phyloP scores from a whole-genome alignment of 2,329 filamentous ascomycete genomes.

The Cryphonectria nitschkei region DNA sequence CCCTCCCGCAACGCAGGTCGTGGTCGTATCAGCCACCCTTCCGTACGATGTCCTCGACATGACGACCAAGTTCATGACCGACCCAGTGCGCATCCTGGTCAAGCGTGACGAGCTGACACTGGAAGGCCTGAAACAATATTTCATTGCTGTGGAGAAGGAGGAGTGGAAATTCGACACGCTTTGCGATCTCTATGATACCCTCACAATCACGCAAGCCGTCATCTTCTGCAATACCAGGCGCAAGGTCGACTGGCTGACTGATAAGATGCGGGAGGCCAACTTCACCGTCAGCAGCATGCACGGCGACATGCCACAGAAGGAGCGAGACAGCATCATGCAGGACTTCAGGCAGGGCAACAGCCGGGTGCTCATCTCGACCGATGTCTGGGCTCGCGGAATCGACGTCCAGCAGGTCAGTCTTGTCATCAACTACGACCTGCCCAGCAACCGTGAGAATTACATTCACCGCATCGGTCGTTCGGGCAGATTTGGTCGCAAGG shows the following conservation, averaged over 20 bases:
- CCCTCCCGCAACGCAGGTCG: conserved; percentile 96
- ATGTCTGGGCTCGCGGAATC: conserved; percentile 98
- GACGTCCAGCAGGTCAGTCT: conserved; percentile 99
- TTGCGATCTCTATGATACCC: conserved; percentile 97
- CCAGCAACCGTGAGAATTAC: conserved; percentile 99
- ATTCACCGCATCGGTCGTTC: conserved; percentile 99
- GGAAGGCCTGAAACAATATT: conserved; percentile 99
- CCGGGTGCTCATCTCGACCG: conserved; percentile 97
- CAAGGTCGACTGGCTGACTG: conserved; percentile 99
- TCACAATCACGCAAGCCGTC: conserved; percentile 99
- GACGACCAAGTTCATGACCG: conserved; percentile 99
- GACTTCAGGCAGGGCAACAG: conserved; percentile 99
- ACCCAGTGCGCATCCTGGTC: conserved; percentile 97
- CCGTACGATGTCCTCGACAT: conserved; percentile 99
- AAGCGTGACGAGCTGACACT: conserved; percentile 99
- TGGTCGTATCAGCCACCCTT: conserved; percentile 97
- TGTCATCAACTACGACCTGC: conserved; percentile 99
- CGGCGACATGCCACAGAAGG: conserved; percentile 97
- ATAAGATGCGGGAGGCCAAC: conserved; percentile 97
- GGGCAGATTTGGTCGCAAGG: conserved; percentile 99
- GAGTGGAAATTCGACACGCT: conserved; percentile 99
- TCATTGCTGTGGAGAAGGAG: conserved; percentile 99
- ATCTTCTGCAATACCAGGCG: conserved; percentile 99
- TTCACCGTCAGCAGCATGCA: conserved; percentile 99
- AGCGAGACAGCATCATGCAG: conserved; percentile 99